phyloP scores from a whole-genome alignment of 192 early-diverging fungal species.

The Coemansia sp. region DNA sequence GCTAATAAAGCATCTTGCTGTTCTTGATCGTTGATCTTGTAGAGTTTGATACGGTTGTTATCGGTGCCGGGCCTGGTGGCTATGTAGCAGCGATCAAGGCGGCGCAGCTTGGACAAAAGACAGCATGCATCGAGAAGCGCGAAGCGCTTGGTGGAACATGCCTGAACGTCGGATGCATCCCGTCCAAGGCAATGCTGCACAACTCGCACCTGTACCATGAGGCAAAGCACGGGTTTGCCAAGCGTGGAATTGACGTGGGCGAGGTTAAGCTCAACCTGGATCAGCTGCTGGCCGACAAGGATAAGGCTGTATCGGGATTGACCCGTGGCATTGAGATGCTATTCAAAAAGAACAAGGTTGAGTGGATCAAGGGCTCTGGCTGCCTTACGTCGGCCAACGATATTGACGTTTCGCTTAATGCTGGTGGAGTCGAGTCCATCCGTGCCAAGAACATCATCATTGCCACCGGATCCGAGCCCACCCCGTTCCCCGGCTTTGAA shows the following conservation, averaged over 20 bases:
- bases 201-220: conserved; percentile 97
- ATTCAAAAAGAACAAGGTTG: conserved; percentile 98
- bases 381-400: conserved; percentile 75
- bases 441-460: conserved; percentile 97
- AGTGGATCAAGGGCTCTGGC: conserved; percentile 93
- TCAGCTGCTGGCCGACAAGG: conserved; percentile 89
- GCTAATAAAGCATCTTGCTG: too few species aligned
- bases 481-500: conserved; percentile 91
- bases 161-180: conserved; percentile 99
- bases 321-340: conserved; percentile 91
- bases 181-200: conserved; percentile 97
- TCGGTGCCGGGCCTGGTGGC: conserved; percentile 97
- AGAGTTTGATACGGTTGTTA: conserved; percentile 82
- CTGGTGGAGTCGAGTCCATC: conserved; percentile 71
- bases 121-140: conserved; percentile 95
- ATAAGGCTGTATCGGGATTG: conserved; percentile 82
- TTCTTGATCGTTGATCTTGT: conserved; percentile 5
- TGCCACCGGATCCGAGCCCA: conserved; percentile 94
- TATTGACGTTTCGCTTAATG: conserved; percentile 76
- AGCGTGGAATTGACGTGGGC: conserved; percentile 90
- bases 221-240: conserved; percentile 86
- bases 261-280: conserved; percentile 83
- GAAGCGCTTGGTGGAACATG: conserved; percentile 96
- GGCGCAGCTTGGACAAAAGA: conserved; percentile 96
- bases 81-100: conserved; percentile 99